Evolutionary conservation across 176 grass and related monocot genomes (phyloP), one percentile per base, ranked within the genome.

Genomic region (Eragrostis nindensis): DNA sequence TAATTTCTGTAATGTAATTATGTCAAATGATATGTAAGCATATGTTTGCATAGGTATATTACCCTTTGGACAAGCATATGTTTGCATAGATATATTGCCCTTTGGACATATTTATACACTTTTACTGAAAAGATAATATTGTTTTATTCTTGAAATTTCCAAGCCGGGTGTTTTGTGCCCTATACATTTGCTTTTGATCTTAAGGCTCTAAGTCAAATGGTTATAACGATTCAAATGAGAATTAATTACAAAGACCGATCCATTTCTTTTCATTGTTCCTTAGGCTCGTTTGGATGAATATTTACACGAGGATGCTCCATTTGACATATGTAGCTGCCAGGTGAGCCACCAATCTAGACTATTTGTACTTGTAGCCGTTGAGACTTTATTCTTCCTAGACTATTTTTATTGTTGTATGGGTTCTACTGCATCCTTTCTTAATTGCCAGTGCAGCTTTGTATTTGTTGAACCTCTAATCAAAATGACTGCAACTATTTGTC

Each of bases 271-370:
- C 5, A 52, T 47, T 56, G 29, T 78, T 80, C 21, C 59, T 50
- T 79, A 98, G 95, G 84, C 84, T 93, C 77, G 78, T 44, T 61
- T 98, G 82, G 95, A 98, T 83, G 84, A 95, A 74, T 89, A 95
- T 85, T 89, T 98, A 78, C 41, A 43, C 19, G 92, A 98, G 68
- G 95, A 98, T 81, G 90, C 86, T 79, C 90, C 92, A 32, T 98
- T 91, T 87, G 95, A 98, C 74, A 87, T 95, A 72, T 95, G 95
- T 73, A 98, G 95, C 61, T 98, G 90, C 67, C 92, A 98, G 92
- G 92, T 95, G 75, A 71, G 77, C 80, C 71, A 38, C 48, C 44
- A 78, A 40, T 27, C 52, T 72, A n/a, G n/a, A n/a, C n/a, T n/a
- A n/a, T n/a, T 71, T 71, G 2, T 65, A 47, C 52, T 32, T 71